Evolutionary conservation across 371 early-diverging fungal genomes (phyloP), one percentile per base, ranked within the genome.

Genomic region (Mucor circinelloides): DNA sequence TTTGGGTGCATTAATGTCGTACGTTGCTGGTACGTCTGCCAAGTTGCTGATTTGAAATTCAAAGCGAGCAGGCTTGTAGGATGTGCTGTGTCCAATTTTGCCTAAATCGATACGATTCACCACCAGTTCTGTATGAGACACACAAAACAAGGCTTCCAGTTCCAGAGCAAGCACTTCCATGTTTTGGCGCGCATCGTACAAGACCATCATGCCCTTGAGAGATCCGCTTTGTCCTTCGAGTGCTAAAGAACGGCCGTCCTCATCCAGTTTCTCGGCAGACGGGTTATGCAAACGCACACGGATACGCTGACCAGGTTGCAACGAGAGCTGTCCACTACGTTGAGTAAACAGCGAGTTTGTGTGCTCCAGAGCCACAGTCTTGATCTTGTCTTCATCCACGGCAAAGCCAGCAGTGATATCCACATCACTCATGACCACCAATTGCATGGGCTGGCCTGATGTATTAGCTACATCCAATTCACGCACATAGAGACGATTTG

Each of bases 41-140:
- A 78, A 38, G 66, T 94, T 94, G 8, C 75, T 72, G 17, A 93
- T 69, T 12, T 82, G 77, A 70, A 94, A 90, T 21, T 74, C 70
- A 62, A 93, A 85, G 40, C 74, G 73, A 19, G 82, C 84, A 10
- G 84, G 82, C 44, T 87, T 82, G 92, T 93, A 94, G 1, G 88
- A 87, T 58, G 90, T 91, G 38, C 84, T 76, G 66, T 93, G 88
- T 0, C 95, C 93, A 50, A 94, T 88, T 64, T 89, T 91, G 4
- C 94, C 94, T 3, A 95, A 63, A 56, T 94, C 88, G 7, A 91
- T 77, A 10, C 78, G 69, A 3, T 81, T 65, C 9, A 87, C 85
- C 1, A 73, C 77, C 4, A 93, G 67, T 17, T 85, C 85, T 2
- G 85, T 91, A 6, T 75, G 72, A 1, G 94, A 91, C 0, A 90